Percentiles rank a stretch among this genome's conserved stretches.
phyloP scores from a whole-genome alignment of 345 rosid genomes.

The Turritis glabra region DNA sequence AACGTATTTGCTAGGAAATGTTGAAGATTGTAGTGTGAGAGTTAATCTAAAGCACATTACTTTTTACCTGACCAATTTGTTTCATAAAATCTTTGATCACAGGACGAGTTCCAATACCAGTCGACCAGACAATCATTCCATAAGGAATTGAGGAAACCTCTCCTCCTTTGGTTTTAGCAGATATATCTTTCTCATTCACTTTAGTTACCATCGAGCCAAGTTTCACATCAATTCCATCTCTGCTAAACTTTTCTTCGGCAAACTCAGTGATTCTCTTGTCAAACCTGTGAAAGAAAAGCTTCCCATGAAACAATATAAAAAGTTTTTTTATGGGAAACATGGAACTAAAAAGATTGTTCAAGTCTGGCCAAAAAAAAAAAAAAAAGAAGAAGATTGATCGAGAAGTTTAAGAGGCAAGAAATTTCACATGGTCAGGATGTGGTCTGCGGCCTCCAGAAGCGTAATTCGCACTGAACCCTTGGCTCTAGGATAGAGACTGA shows the following conservation, averaged over 20 bases:
- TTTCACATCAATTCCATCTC: slow-evolving; percentile 90
- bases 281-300: slow-evolving; percentile 62
- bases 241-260: slow-evolving; percentile 87
- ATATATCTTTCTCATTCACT: slow-evolving; percentile 76
- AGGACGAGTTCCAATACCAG: slow-evolving; percentile 91
- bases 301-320: slow-evolving; percentile 3
- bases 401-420: slow-evolving; percentile 6
- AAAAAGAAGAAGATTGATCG: not conserved
- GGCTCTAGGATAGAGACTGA: slow-evolving; percentile 74
- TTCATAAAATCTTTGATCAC: slow-evolving; percentile 87
- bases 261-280: slow-evolving; percentile 97
- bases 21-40: slow-evolving; percentile 1
- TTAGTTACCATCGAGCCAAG: slow-evolving; percentile 92
- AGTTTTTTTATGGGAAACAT: not conserved
- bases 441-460: slow-evolving; percentile 96
- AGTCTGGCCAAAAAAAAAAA: not conserved
- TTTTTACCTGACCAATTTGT: slow-evolving; percentile 88
- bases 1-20: not conserved
- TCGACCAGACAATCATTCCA: slow-evolving; percentile 99
- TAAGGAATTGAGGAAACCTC: slow-evolving; percentile 64
- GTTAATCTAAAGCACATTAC: slow-evolving; percentile 10
- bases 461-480: slow-evolving; percentile 68
- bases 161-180: slow-evolving; percentile 72
- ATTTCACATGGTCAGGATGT: slow-evolving; percentile 80
- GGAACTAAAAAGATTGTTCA: not conserved